Conservation (phyloP, 1,139 yeast species). For the Suhomyces chickasaworum region DNA sequence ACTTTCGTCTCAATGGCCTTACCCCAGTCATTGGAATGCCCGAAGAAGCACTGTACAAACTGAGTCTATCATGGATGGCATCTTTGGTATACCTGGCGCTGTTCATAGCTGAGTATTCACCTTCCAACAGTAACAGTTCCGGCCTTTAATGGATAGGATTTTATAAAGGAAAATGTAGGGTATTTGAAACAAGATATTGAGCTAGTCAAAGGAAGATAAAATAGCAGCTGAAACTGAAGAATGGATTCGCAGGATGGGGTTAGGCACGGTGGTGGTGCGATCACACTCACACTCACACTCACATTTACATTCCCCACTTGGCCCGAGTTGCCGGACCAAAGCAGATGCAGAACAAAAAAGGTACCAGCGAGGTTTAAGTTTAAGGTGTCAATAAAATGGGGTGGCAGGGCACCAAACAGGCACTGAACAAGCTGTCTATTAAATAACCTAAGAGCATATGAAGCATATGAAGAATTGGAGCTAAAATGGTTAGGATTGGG, state of each 20-base stretch:
- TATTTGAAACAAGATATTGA: background rate
- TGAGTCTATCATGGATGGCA: conserved; percentile 35
- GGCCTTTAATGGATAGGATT: background rate
- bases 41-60: conserved; percentile 32
- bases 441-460: no score
- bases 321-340: conserved; percentile 1
- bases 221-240: background rate
- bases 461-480: no score
- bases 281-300: conserved; percentile 12
- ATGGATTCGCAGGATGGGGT: background rate
- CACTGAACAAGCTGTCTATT: background rate
- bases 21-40: conserved; percentile 31
- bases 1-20: conserved; percentile 28
- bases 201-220: background rate
- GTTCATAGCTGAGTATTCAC: conserved; percentile 16
- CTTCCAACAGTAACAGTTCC: background rate
- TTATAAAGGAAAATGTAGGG: background rate
- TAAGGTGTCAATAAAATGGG: background rate
- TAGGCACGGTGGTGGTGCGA: conserved; percentile 3
- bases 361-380: background rate
- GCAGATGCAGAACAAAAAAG: no score
- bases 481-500: no score
- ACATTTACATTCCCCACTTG: conserved; percentile 8
- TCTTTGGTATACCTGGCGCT: conserved; percentile 32
- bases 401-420: background rate